These are phyloP conservation scores for Fusarium veterinarium DNA, from an alignment of 2,329 filamentous ascomycete genomes.

Conservation along the genomic window DNA sequence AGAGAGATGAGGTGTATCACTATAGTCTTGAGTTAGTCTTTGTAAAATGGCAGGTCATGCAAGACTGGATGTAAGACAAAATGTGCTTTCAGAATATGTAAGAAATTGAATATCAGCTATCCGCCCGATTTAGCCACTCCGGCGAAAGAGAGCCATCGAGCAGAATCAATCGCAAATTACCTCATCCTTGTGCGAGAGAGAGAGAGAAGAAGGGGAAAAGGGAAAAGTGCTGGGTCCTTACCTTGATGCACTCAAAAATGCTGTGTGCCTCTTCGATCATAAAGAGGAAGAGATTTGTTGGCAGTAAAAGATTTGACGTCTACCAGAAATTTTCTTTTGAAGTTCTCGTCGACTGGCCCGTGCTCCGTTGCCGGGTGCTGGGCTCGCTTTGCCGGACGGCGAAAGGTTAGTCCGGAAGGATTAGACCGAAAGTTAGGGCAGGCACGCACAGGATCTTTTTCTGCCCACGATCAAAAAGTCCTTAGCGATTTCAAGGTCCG, in stretches of 20 bases:
- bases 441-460: slow-evolving; percentile 52
- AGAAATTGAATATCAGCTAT: slow-evolving; percentile 91
- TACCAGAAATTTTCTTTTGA: slow-evolving; percentile 45
- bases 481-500: slow-evolving; percentile 53
- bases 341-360: slow-evolving; percentile 40
- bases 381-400: slow-evolving; percentile 33
- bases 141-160: slow-evolving; percentile 87
- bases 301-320: not conserved
- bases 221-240: slow-evolving; percentile 40
- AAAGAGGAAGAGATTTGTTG: slow-evolving; percentile 8
- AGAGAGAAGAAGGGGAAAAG: slow-evolving; percentile 4
- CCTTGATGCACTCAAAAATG: slow-evolving; percentile 37
- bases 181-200: slow-evolving; percentile 74
- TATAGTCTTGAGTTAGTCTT: slow-evolving; percentile 39
- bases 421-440: slow-evolving; percentile 50
- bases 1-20: slow-evolving; percentile 12
- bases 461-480: slow-evolving; percentile 56
- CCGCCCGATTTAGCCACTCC: slow-evolving; percentile 83
- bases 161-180: slow-evolving; percentile 99
- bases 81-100: slow-evolving; percentile 91
- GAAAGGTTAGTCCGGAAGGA: slow-evolving; percentile 45
- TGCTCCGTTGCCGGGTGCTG: slow-evolving; percentile 16
- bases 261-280: slow-evolving; percentile 36
- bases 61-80: slow-evolving; percentile 40
- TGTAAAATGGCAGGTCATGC: slow-evolving; percentile 29